Base-by-base conservation (phyloP, 2,329 filamentous ascomycete species). In the Alternaria gaisen region DNA sequence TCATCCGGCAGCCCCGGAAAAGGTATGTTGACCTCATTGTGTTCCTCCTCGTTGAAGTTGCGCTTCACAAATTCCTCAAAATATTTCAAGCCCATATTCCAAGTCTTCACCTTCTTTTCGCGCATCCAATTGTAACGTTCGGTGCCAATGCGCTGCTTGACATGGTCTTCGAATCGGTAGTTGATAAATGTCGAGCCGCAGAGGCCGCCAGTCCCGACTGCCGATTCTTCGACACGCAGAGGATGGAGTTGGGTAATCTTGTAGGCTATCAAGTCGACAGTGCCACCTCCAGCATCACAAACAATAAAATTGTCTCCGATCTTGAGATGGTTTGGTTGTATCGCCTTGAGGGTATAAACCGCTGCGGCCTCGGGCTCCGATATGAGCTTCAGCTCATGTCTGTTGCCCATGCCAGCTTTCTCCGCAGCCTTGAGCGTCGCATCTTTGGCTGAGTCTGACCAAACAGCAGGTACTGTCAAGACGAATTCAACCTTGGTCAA, bases 31-130 rank as follows among this genome's bases (percentile, higher is more conserved):
- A 93, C 87, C 74, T 94, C 91, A 51, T 88, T 85, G 64, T 91
- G 87, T 72, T 93, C 91, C 47, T 92, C 90, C 70, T 91, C 89
- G 73, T 91, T 90, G 74, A 94, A 94, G 72, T 93, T 93, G 14
- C 91, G 86, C 79, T 94, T 94, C 14, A 94, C 91, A 73, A 92
- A 93, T 73, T 94, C 91, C 71, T 94, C 91, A 77, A 93, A 94
- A 72, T 93, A 93, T 56, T 88, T 86, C 52, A 94, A 81, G 2
- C 89, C 91, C 80, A 83, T 83, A 56, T 81, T 91, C 90, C 91
- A 94, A 1, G 89, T 92, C 78, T 91, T 93, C 3, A 86, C 86
- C 77, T 93, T 93, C 79, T 91, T 91, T 53, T 86, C 77, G 74
- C 91, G 91, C 89, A 94, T 93, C 78, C 89, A 87, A 30, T 90